Base-by-base conservation (phyloP, 2,329 filamentous ascomycete genomes). In the Cladosporium colombiae region DNA sequence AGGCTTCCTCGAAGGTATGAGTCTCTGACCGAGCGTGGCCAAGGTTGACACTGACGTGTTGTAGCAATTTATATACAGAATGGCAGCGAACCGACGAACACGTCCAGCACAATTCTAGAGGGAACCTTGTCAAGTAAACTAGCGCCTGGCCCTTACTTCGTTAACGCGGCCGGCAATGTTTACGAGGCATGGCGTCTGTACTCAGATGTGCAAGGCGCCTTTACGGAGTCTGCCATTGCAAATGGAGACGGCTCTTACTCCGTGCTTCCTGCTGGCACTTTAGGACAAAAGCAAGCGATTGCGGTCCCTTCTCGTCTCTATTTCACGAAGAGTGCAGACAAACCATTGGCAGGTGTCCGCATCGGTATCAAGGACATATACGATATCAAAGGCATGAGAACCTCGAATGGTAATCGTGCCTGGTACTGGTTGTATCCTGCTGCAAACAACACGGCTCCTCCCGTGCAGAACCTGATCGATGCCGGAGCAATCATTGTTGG, bases 351-450 rank as follows among this genome's bases (percentile, higher is more conserved):
- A 5, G 87, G 87, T n/a, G 80, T 87, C 6, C 81, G 87, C 21
- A 72, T 89, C 0, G 86, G 82, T 0, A 80, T 89, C 63, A 89
- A 89, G 72, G 87, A 89, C 68, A 84, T 88, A 53, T 86, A 81
- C 70, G 79, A 86, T 65, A 73, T 88, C 44, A 79, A 81, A 37
- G 87, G 87, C 2, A 73, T 87, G 0, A 80, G 80, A 18, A 88
- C 84, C 0, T 81, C 81, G 0, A 78, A 83, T 21, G 87, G 86
- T 0, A 88, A 85, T 62, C 78, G 84, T 37, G 83, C 86, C 1
- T 89, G 83, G 79, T 81, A 81, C n/a, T 76, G 81, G 23, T 74
- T 88, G 3, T 83, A 86, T 62, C 76, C 79, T 1, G 71, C 79
- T 3, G 75, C 79, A 0, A 79, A 74, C 2, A 70, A 68, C 1